A percentile compares a stretch with the other conserved stretches of the same genome.
phyloP scores from a whole-genome alignment of 75 land plant genomes.

The Gnetum montanum region DNA sequence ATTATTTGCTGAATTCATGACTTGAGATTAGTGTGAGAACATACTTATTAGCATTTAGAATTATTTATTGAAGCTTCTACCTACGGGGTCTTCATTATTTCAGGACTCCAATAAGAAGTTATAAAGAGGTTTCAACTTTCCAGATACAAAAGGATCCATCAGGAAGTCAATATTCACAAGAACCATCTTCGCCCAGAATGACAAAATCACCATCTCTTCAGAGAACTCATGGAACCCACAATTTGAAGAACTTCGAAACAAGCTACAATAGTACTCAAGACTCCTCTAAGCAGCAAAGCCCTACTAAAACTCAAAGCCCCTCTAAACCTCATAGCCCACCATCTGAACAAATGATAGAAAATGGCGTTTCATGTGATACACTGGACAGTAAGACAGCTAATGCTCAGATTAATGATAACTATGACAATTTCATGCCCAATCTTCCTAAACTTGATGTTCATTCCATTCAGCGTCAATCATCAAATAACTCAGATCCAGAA shows the following conservation, averaged over 20 bases:
- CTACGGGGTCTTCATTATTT: too few relatives aligned
- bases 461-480: slow-evolving; percentile 33
- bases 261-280: slow-evolving; percentile 12
- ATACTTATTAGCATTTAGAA: too few relatives aligned
- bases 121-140: slow-evolving; percentile 41
- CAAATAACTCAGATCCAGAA: slow-evolving; percentile 81
- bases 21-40: too few relatives aligned
- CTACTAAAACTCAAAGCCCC: slow-evolving; percentile 45
- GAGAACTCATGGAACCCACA: slow-evolving; percentile 39
- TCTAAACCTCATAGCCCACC: slow-evolving; percentile 64
- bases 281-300: too few relatives aligned
- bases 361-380: slow-evolving; percentile 39
- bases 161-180: slow-evolving; percentile 40
- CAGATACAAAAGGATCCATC: slow-evolving; percentile 69
- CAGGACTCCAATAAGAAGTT: slow-evolving; percentile 55
- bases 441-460: slow-evolving; percentile 70
- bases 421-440: slow-evolving; percentile 59
- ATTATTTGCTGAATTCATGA: too few relatives aligned
- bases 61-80: too few relatives aligned
- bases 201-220: slow-evolving; percentile 84
- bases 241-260: slow-evolving; percentile 24
- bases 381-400: slow-evolving; percentile 44
- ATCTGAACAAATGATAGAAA: slow-evolving; percentile 53
- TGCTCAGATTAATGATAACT: slow-evolving; percentile 75
- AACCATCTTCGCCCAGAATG: slow-evolving; percentile 79